Conservation (phyloP, 2,329 filamentous ascomycete genomes). For the Xylaria sp. region DNA sequence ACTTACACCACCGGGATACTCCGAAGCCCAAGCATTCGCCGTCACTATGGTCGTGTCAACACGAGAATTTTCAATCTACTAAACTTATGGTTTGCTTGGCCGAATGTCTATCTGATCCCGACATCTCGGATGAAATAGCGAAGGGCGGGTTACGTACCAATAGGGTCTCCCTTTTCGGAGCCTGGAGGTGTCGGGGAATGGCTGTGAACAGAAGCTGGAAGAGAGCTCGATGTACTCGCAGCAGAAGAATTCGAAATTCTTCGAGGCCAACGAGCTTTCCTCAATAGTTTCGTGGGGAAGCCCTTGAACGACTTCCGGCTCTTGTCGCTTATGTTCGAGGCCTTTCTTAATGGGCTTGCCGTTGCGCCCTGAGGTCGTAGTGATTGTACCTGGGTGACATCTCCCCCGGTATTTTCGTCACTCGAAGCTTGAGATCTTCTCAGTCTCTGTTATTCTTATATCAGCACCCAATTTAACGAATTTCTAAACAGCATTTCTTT, state of each 20-base stretch:
- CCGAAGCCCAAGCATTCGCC: slow-evolving; percentile 29
- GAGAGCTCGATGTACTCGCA: slow-evolving; percentile 56
- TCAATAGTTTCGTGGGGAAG: slow-evolving; percentile 54
- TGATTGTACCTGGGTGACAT: not conserved
- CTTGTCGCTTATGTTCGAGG: slow-evolving; percentile 51
- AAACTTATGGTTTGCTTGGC: not conserved
- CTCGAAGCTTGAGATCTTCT: slow-evolving; percentile 13
- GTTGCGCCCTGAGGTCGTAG: not conserved
- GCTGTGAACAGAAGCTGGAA: slow-evolving; percentile 55
- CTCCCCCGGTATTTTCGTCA: not conserved
- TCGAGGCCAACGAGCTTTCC: slow-evolving; percentile 55
- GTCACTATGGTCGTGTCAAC: slow-evolving; percentile 29
- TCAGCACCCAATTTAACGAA: no score
- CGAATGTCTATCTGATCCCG: not conserved
- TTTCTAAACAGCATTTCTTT: not conserved
- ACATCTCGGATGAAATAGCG: not conserved
- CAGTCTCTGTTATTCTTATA: slow-evolving; percentile 9
- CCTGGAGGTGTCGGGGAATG: slow-evolving; percentile 47
- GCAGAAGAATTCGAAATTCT: slow-evolving; percentile 54
- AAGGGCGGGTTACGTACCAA: slow-evolving; percentile 15
- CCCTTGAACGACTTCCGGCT: slow-evolving; percentile 43
- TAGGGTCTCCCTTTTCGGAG: slow-evolving; percentile 15
- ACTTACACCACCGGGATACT: slow-evolving; percentile 52
- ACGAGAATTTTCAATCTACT: not conserved
- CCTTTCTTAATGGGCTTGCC: slow-evolving; percentile 14